Conservation (phyloP, 805 yeast species). For the Barnettozyma wickerhamii region DNA sequence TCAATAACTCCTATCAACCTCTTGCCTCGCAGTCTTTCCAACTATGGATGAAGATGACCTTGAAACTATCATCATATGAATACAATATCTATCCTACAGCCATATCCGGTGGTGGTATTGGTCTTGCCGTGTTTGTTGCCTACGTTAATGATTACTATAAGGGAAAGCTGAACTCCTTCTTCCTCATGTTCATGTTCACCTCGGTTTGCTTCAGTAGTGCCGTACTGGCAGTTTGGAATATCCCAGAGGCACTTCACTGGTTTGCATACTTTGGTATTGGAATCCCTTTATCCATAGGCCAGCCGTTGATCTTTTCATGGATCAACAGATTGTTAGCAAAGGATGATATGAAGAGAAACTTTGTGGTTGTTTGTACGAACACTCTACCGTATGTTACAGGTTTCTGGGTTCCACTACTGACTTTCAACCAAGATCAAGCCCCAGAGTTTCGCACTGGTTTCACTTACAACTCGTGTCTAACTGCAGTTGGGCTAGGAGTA, state of each 20-base stretch:
- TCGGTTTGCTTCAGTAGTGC: constrained; percentile 17
- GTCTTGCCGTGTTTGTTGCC: constrained; percentile 31
- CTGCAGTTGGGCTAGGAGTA: constrained; percentile 4
- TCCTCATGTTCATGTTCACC: constrained; percentile 35
- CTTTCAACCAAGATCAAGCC: constrained; percentile 4
- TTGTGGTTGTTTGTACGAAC: background rate
- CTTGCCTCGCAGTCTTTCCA: constrained; percentile 39
- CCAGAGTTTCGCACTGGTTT: constrained; percentile 34
- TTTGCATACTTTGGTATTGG: background rate
- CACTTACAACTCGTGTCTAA: constrained; percentile 28
- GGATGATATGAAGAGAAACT: background rate
- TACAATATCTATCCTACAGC: constrained; percentile 41
- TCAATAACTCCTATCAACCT: constrained; percentile 25
- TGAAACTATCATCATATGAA: constrained; percentile 28
- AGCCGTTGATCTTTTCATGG: constrained; percentile 24
- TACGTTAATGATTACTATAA: constrained; percentile 35
- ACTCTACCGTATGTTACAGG: background rate
- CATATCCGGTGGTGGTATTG: constrained; percentile 36
- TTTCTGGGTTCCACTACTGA: background rate
- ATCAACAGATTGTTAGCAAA: background rate
- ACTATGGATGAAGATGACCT: constrained; percentile 40
- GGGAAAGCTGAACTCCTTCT: constrained; percentile 33
- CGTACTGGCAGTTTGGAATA: background rate
- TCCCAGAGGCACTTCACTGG: constrained; percentile 10
- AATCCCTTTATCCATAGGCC: constrained; percentile 32